Evolutionary conservation across 768 basidiomycete species (phyloP).

Genomic region (Boletus tomentosulus): DNA sequence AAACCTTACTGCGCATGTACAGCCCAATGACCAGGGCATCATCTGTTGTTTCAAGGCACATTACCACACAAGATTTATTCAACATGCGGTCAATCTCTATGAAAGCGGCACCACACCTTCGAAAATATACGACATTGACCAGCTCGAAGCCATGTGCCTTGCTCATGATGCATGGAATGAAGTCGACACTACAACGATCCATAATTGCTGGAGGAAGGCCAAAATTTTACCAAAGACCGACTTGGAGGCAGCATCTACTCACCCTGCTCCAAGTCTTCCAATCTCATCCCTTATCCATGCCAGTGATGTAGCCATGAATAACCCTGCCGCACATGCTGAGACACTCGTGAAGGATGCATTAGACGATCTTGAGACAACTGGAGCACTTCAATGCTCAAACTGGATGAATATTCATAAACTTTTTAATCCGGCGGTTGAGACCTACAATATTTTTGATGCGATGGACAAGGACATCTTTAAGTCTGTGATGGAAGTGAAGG

Average conservation of each 20-base stretch:
- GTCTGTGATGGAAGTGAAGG: background rate
- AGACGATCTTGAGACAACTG: background rate
- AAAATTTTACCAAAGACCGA: background rate
- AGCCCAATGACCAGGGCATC: no score
- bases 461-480: background rate
- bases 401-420: no score
- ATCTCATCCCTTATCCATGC: background rate
- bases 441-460: background rate
- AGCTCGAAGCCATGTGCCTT: no score
- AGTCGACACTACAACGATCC: background rate
- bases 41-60: no score
- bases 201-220: background rate
- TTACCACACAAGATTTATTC: background rate
- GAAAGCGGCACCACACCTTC: no score
- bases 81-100: background rate
- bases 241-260: background rate
- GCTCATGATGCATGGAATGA: no score
- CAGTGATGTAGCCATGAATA: background rate
- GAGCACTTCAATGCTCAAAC: background rate
- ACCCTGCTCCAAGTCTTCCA: background rate
- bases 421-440: background rate
- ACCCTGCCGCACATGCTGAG: background rate
- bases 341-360: background rate
- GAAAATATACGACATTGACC: no score
- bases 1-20: no score